Evolutionary conservation across 1,139 yeast species (phyloP).

Genomic region (Lodderomyces theae): DNA sequence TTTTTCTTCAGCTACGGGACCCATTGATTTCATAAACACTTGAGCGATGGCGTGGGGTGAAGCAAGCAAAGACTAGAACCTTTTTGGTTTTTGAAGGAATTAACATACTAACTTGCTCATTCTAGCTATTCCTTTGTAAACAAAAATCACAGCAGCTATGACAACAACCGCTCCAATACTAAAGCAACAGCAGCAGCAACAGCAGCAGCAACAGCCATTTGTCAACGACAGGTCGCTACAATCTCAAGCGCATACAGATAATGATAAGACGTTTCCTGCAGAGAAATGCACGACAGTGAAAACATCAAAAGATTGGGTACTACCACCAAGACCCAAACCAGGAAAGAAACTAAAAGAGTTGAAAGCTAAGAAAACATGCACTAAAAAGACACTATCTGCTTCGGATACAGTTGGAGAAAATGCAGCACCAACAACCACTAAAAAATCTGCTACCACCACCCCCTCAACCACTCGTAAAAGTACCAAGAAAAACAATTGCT

Average conservation of each 20-base stretch:
- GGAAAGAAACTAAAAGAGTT: constrained; percentile 60
- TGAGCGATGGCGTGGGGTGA: too few relatives aligned
- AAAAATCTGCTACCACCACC: not conserved
- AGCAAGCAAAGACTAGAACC: not conserved
- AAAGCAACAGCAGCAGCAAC: not conserved
- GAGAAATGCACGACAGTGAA: constrained; percentile 9
- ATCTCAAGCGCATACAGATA: not conserved
- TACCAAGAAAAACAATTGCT: not conserved
- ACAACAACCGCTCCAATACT: constrained; percentile 1
- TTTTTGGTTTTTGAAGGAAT: not conserved
- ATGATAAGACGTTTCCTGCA: too few relatives aligned
- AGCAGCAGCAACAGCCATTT: not conserved
- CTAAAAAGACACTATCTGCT: constrained; percentile 5
- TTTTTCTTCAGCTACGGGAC: too few relatives aligned
- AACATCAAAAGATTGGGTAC: constrained; percentile 85
- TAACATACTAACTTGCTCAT: not conserved
- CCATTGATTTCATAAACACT: too few relatives aligned
- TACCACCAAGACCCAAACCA: constrained; percentile 89
- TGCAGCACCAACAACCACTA: constrained; percentile 5
- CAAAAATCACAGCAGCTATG: not conserved
- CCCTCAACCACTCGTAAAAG: not conserved
- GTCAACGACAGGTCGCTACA: not conserved
- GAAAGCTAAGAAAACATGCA: constrained; percentile 8
- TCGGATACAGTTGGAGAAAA: not conserved
- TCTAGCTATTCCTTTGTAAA: not conserved